Base-by-base conservation (phyloP, 2,329 filamentous ascomycete genomes). In the Thermothelomyces thermophilus region DNA sequence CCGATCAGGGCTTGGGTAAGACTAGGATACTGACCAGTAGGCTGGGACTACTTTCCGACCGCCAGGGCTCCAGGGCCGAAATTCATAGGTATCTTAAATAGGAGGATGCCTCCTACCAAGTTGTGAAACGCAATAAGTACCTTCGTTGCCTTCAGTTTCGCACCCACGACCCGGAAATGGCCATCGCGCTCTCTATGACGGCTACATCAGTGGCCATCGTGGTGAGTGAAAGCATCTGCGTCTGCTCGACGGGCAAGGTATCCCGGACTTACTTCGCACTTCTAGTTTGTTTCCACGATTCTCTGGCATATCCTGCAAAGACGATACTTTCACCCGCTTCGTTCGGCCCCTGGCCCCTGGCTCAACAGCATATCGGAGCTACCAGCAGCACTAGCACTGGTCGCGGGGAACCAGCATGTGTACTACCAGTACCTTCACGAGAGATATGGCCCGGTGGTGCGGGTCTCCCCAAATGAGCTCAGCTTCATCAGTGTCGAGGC, bases 381-480 rank as follows among this genome's bases (percentile, higher is more conserved):
- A 31, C 30, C 30, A 3, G 30, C 30, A 31, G 30, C 30, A 3
- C 30, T 31, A 3, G 30, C 30, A 31, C 30, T 31, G 11, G 30
- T 31, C 5, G 11, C 30, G 3, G 30, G 30, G 30, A 31, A 31
- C 11, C 30, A 31, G 11, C 30, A 31, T 31, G 30, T 31, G 3
- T 31, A 31, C 42, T 45, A 45, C 42, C n/a, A 22, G 33, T 45
- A 33, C 10, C 31, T 44, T 20, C 42, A 44, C 20, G 42, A 44
- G 10, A 16, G 22, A 17, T 44, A 44, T 36, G 42, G 42, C 1
- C 42, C 42, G 31, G 31, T 44, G 14, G 42, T 44, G 31, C 42
- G 42, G 2, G 42, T 44, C 2, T 44, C 42, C 3, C 42, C 42
- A 8, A 36, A 44, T 22, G 42, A 44, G n/a, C 19, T 44, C 42